phyloP scores from a whole-genome alignment of 768 basidiomycete species.

The Auriscalpium vulgare region DNA sequence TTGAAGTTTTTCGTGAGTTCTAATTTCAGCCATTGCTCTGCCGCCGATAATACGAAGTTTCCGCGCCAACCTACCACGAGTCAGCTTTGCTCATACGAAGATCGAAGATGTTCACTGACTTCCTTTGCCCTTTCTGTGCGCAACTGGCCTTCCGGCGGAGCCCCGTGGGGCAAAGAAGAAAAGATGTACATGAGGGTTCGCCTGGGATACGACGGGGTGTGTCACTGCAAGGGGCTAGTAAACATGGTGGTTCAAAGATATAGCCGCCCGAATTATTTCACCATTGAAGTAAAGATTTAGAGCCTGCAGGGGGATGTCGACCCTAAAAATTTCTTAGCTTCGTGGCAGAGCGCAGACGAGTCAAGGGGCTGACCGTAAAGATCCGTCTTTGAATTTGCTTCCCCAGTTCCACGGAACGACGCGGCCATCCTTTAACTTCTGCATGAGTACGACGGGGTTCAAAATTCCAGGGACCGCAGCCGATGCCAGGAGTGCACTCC shows the following conservation, averaged over 20 bases:
- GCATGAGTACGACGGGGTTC: slow-evolving; percentile 93
- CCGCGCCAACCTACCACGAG: slow-evolving; percentile 74
- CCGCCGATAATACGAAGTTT: slow-evolving; percentile 85
- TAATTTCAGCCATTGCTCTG: slow-evolving; percentile 91
- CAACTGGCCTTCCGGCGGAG: slow-evolving; percentile 87
- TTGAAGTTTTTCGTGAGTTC: slow-evolving; percentile 97
- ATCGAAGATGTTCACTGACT: not conserved
- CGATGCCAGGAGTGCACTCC: slow-evolving; percentile 76
- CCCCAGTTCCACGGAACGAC: slow-evolving; percentile 94
- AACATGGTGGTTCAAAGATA: no score
- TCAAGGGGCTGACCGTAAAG: slow-evolving; percentile 49
- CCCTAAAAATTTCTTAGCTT: slow-evolving; percentile 34
- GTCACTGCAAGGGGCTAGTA: slow-evolving; percentile 46
- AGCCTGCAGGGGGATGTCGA: slow-evolving; percentile 90
- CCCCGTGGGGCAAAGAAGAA: slow-evolving; percentile 93
- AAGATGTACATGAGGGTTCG: slow-evolving; percentile 85
- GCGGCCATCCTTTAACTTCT: slow-evolving; percentile 73
- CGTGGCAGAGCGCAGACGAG: not conserved
- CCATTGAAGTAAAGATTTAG: slow-evolving; percentile 88
- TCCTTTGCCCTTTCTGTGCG: slow-evolving; percentile 91
- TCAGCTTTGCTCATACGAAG: not conserved
- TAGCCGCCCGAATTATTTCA: slow-evolving; percentile 15
- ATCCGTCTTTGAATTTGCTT: slow-evolving; percentile 89
- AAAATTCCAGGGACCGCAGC: slow-evolving; percentile 94
- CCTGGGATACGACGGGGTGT: slow-evolving; percentile 90